Percentiles rank a stretch among this genome's conserved stretches.
Conservation (phyloP, 345 rosid species). For the Odontarrhena argentea region DNA sequence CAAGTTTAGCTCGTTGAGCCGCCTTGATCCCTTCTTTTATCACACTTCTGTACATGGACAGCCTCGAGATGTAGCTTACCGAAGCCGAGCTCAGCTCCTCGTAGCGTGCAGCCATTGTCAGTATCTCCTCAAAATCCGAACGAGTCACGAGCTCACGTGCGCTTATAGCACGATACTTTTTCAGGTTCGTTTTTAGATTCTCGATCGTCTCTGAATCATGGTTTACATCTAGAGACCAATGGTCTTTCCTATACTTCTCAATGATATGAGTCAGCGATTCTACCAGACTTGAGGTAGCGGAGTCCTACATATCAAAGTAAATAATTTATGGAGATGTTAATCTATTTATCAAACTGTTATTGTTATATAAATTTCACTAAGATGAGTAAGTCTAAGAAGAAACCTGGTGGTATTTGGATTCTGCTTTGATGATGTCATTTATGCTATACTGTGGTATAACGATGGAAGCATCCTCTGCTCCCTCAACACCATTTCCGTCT, state of each 20-base stretch:
- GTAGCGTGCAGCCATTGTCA: neutral
- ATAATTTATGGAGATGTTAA: no score
- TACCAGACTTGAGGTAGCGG: no score
- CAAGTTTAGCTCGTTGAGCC: neutral
- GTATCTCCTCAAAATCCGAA: conserved; percentile 21
- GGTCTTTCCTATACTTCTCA: no score
- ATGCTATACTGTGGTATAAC: conserved; percentile 21
- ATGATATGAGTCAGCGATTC: no score
- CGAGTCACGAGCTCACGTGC: conserved; percentile 15
- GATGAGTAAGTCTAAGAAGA: neutral
- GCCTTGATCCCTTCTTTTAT: conserved; percentile 19
- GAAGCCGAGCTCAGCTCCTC: conserved; percentile 14
- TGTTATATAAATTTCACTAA: no score
- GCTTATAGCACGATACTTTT: neutral
- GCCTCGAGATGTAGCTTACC: conserved; percentile 22
- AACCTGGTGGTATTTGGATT: neutral
- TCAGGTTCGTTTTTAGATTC: neutral
- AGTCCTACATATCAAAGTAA: no score
- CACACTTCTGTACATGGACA: conserved; percentile 23
- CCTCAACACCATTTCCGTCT: conserved; percentile 11
- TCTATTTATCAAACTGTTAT: no score
- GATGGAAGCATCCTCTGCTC: conserved; percentile 8
- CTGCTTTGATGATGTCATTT: conserved; percentile 19
- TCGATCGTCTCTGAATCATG: neutral
- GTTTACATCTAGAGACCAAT: no score